A percentile compares a stretch with the other conserved stretches of the same genome.
Conservation (phyloP, 257 asterid species). For the Solanum stenotomum region DNA sequence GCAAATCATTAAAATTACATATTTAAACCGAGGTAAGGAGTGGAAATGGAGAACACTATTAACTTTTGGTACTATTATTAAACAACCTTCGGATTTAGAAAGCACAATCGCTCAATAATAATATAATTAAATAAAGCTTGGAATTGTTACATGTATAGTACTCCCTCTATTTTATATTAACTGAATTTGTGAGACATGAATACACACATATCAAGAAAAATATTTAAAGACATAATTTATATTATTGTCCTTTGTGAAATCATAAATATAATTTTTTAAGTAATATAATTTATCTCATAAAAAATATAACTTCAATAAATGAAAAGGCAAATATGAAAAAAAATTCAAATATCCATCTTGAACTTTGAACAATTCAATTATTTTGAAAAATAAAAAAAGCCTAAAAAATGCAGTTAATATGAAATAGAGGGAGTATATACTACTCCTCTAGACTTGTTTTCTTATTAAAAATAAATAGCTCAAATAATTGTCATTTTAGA, state of each 20-base stretch:
- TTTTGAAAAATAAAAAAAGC: neutral
- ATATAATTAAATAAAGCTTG: too few species aligned
- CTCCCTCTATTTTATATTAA: too few species aligned
- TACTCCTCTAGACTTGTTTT: neutral
- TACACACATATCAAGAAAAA: too few species aligned
- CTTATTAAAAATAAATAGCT: neutral
- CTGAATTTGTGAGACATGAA: neutral
- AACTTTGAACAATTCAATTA: neutral
- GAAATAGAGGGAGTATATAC: neutral
- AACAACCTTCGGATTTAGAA: neutral
- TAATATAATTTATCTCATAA: neutral
- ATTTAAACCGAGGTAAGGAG: neutral
- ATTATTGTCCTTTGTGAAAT: neutral
- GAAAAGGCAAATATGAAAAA: neutral
- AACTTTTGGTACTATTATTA: neutral
- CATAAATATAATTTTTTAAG: too few species aligned
- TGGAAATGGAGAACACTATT: neutral
- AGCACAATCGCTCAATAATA: too few species aligned
- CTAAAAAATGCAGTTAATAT: neutral
- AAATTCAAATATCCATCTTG: too few species aligned
- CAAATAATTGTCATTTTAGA: neutral
- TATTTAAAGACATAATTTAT: too few species aligned
- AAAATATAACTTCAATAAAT: neutral
- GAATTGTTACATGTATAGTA: too few species aligned
- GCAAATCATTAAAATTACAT: neutral